phyloP scores from a whole-genome alignment of 768 basidiomycete genomes.

The Auricularia auricula-judae region DNA sequence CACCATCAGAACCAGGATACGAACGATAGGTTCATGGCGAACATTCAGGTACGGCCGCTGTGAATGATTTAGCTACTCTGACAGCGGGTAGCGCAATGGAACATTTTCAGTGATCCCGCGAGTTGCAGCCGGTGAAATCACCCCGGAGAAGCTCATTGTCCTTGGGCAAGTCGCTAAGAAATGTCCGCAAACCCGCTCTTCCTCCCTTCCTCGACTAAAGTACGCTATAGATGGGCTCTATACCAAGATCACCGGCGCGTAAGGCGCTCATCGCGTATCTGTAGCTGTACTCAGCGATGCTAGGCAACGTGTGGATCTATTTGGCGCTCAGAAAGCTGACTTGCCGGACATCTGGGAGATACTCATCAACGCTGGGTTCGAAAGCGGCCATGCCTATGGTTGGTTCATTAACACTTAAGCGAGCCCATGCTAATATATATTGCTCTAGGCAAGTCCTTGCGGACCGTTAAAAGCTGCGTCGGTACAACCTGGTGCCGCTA shows the following conservation, averaged over 20 bases:
- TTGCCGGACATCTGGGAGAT: constrained; percentile 51
- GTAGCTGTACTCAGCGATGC: constrained; percentile 12
- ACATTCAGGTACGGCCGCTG: constrained; percentile 30
- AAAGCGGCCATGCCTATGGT: constrained; percentile 65
- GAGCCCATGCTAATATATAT: too few relatives aligned
- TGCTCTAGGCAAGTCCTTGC: constrained; percentile 34
- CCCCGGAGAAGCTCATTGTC: constrained; percentile 53
- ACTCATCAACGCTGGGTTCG: constrained; percentile 53
- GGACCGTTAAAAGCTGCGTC: constrained; percentile 73
- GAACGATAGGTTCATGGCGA: constrained; percentile 57
- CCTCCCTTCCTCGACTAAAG: background rate
- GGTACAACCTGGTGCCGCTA: constrained; percentile 54
- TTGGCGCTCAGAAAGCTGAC: constrained; percentile 60
- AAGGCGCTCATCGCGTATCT: background rate
- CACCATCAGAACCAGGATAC: constrained; percentile 66
- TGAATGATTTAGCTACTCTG: background rate
- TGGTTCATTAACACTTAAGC: too few relatives aligned
- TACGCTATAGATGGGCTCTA: constrained; percentile 36
- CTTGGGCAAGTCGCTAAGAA: constrained; percentile 58
- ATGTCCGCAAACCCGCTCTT: constrained; percentile 22
- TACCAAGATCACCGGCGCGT: constrained; percentile 45
- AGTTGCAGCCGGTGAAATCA: constrained; percentile 59
- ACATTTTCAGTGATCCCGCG: constrained; percentile 66
- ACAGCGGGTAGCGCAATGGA: constrained; percentile 36
- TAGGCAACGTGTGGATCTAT: constrained; percentile 57